Conservation (phyloP, 306 rosid genomes). For the Ammopiptanthus mongolicus region DNA sequence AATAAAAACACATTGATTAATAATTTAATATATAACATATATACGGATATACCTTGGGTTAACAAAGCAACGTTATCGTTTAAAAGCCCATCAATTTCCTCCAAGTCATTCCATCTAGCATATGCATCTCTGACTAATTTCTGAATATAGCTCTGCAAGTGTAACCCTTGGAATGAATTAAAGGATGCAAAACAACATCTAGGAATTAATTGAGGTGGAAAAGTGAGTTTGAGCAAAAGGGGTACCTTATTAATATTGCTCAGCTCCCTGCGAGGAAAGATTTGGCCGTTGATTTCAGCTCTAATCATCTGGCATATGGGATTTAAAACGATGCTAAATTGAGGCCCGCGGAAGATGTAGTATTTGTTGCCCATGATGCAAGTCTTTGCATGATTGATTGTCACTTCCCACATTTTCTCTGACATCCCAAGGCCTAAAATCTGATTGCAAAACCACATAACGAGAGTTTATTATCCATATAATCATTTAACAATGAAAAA, state of each 20-base stretch:
- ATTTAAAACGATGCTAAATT: slow-evolving; percentile 27
- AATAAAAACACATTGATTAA: neutral
- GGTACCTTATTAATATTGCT: slow-evolving; percentile 33
- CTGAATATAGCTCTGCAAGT: slow-evolving; percentile 39
- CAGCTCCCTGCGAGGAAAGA: slow-evolving; percentile 17
- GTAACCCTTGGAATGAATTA: neutral
- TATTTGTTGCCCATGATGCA: slow-evolving; percentile 52
- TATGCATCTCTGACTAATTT: slow-evolving; percentile 49
- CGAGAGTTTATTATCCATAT: neutral
- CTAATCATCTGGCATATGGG: slow-evolving; percentile 56
- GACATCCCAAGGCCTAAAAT: slow-evolving; percentile 82
- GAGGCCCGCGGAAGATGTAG: slow-evolving; percentile 28
- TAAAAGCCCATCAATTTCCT: slow-evolving; percentile 37
- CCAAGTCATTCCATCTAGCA: slow-evolving; percentile 44
- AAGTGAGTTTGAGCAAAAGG: neutral
- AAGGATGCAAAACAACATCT: neutral
- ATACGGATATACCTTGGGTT: slow-evolving; percentile 56
- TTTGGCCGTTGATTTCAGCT: slow-evolving; percentile 49
- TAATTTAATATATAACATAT: too few relatives aligned
- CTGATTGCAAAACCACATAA: slow-evolving; percentile 25
- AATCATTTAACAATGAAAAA: neutral
- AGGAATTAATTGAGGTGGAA: neutral
- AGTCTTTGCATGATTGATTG: slow-evolving; percentile 68
- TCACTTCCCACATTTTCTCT: slow-evolving; percentile 73
- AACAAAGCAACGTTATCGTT: slow-evolving; percentile 42